Conservation (phyloP, 2,329 filamentous ascomycete genomes). For the Escovopsis sp. region DNA sequence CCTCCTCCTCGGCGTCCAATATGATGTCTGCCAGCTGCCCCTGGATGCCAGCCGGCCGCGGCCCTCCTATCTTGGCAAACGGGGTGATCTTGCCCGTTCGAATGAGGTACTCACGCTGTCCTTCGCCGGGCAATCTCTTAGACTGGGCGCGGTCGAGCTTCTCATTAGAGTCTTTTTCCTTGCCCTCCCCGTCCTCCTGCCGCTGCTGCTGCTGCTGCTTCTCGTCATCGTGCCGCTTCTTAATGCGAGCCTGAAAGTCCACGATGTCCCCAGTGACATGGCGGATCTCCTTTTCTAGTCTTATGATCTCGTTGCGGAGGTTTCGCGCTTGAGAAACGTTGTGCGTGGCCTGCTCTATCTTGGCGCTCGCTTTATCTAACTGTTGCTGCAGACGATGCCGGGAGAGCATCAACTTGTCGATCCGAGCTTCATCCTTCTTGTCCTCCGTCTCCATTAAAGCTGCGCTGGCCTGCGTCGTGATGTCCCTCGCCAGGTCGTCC, state of each 20-base stretch:
- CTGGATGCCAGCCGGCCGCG: conserved; percentile 43
- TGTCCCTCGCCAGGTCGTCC: conserved; percentile 79
- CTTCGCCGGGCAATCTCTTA: conserved; percentile 60
- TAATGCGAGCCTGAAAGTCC: conserved; percentile 70
- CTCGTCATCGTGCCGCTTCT: conserved; percentile 54
- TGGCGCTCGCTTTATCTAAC: conserved; percentile 38
- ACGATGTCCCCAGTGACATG: conserved; percentile 55
- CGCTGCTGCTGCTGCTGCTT: too few species aligned
- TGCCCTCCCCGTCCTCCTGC: too few species aligned
- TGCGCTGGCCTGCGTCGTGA: conserved; percentile 46
- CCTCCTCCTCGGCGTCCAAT: conserved; percentile 66
- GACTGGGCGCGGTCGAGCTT: conserved; percentile 31
- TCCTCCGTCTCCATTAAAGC: conserved; percentile 47
- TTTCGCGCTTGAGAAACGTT: conserved; percentile 39
- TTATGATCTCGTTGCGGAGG: conserved; percentile 48
- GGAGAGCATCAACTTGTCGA: conserved; percentile 39
- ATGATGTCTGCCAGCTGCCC: conserved; percentile 64
- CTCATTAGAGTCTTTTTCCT: conserved; percentile 31
- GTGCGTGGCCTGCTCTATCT: conserved; percentile 25
- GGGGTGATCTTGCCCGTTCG: conserved; percentile 96
- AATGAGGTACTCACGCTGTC: conserved; percentile 75
- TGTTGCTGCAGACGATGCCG: conserved; percentile 48
- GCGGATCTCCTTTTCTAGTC: conserved; percentile 48
- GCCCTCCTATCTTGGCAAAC: conserved; percentile 63
- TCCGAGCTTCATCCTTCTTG: conserved; percentile 45